These are phyloP conservation scores for Aleurites moluccanus DNA, from an alignment of 441 rosid genomes.

Conservation along the genomic window DNA sequence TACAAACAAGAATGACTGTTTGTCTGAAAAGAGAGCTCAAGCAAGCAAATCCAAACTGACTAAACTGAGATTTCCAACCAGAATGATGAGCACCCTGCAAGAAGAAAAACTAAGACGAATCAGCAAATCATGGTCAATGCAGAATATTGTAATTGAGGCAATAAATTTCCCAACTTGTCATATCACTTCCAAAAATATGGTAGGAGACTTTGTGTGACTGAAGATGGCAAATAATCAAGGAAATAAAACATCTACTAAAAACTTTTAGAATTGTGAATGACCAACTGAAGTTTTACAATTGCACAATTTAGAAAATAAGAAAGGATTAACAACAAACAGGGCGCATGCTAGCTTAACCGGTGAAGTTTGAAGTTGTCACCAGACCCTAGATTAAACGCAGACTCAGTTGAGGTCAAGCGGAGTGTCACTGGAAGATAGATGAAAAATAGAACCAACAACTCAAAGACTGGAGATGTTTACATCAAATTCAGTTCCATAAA, in stretches of 20 bases:
- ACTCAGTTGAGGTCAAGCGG: background rate
- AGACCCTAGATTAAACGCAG: background rate
- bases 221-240: background rate
- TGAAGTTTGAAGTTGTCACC: background rate
- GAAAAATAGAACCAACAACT: background rate
- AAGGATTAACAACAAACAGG: background rate
- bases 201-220: background rate
- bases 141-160: conserved; percentile 7
- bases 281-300: background rate
- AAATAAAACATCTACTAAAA: background rate
- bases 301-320: background rate
- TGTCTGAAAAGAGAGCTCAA: background rate
- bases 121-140: background rate
- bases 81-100: conserved; percentile 24
- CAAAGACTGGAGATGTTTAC: too few relatives aligned
- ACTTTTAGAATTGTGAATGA: background rate
- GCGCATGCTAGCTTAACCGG: background rate
- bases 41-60: conserved; percentile 5
- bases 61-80: conserved; percentile 19
- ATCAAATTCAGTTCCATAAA: background rate
- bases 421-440: background rate
- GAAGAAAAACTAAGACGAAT: conserved; percentile 1
- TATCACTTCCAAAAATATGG: background rate
- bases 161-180: background rate
- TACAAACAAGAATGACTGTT: conserved; percentile 24